Evolutionary conservation across 257 asterid genomes (phyloP).

Genomic region (Petunia secreta): DNA sequence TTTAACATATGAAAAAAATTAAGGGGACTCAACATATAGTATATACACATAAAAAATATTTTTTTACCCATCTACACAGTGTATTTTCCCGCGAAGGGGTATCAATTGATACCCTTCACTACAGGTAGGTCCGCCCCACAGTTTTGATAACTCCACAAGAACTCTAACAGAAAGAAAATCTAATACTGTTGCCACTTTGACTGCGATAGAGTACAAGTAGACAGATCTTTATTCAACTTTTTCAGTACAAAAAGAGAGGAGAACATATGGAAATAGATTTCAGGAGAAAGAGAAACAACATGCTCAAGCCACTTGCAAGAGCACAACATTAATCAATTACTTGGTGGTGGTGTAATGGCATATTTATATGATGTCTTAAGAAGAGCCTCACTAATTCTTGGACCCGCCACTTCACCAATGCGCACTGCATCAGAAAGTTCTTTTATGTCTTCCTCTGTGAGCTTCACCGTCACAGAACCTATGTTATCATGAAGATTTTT

Average conservation of each 20-base stretch:
- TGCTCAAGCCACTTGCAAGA: not conserved
- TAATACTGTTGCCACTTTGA: not conserved
- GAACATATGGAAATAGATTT: not conserved
- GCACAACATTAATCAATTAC: not conserved
- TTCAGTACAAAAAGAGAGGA: not conserved
- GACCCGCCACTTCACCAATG: slow-evolving; percentile 56
- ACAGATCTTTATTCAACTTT: not conserved
- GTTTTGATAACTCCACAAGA: not conserved
- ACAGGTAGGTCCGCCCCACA: no score
- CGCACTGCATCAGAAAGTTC: slow-evolving; percentile 53
- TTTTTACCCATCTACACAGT: no score
- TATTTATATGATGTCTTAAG: slow-evolving; percentile 39
- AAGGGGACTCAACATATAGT: no score
- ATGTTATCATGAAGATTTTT: slow-evolving; percentile 57
- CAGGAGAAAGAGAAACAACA: not conserved
- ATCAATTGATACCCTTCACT: no score
- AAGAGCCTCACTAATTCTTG: slow-evolving; percentile 32
- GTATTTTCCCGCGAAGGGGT: no score
- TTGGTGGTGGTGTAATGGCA: slow-evolving; percentile 56
- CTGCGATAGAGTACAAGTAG: not conserved
- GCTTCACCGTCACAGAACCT: slow-evolving; percentile 55
- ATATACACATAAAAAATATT: no score
- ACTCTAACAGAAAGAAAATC: not conserved
- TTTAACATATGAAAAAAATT: no score
- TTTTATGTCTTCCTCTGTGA: slow-evolving; percentile 49